A percentile compares a stretch with the other conserved stretches of the same genome.
Evolutionary conservation across 768 basidiomycete species (phyloP).

Genomic region (Asterophora parasitica): DNA sequence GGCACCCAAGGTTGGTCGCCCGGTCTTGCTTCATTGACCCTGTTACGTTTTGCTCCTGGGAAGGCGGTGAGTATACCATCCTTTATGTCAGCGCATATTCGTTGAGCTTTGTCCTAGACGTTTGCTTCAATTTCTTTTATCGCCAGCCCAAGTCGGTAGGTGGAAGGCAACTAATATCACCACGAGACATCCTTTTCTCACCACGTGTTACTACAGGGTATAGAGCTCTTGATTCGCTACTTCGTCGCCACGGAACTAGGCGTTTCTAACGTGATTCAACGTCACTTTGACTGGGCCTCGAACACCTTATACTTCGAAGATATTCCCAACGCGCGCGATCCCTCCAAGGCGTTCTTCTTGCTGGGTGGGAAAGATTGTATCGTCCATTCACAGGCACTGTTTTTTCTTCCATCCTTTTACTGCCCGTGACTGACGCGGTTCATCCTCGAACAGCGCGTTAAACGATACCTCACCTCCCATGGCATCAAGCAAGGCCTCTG

Average conservation of each 20-base stretch:
- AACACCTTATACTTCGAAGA: constrained; percentile 91
- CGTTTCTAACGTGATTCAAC: constrained; percentile 77
- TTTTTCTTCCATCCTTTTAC: background rate
- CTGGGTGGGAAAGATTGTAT: constrained; percentile 84
- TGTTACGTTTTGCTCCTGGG: constrained; percentile 88
- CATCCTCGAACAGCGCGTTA: constrained; percentile 48
- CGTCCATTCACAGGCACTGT: constrained; percentile 58
- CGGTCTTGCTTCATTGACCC: constrained; percentile 92
- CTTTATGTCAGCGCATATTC: background rate
- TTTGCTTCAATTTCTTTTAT: constrained; percentile 91
- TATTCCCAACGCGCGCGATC: constrained; percentile 74
- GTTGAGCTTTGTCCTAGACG: constrained; percentile 40
- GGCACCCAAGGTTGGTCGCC: constrained; percentile 57
- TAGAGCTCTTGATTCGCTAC: constrained; percentile 80
- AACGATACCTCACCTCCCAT: constrained; percentile 70
- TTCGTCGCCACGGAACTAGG: constrained; percentile 88
- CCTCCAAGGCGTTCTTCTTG: constrained; percentile 62
- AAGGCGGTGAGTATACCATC: constrained; percentile 60
- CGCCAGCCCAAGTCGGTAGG: constrained; percentile 55
- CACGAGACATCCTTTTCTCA: background rate
- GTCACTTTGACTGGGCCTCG: constrained; percentile 81
- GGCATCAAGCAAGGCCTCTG: constrained; percentile 63
- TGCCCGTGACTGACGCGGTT: background rate
- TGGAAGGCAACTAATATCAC: constrained; percentile 21
- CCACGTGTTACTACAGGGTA: constrained; percentile 41